phyloP scores from a whole-genome alignment of 805 yeast species.

The Sugiyamaella marilandica region DNA sequence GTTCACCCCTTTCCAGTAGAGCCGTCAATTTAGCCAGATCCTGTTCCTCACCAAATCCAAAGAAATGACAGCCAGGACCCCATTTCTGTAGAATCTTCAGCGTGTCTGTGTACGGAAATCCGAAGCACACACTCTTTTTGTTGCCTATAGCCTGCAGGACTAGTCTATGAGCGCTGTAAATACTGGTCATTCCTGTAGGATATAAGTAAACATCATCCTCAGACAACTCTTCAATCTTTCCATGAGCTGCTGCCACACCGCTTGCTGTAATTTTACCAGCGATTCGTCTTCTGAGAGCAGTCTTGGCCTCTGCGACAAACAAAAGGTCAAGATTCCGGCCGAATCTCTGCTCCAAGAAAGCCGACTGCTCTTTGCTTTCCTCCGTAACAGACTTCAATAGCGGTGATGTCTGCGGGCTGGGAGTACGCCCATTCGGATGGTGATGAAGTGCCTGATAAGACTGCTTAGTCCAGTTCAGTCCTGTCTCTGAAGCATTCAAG shows the following conservation, averaged over 20 bases:
- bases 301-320: conserved; percentile 70
- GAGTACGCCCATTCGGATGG: background rate
- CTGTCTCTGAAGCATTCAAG: conserved; percentile 49
- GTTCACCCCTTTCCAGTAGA: conserved; percentile 56
- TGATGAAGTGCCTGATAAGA: conserved; percentile 12
- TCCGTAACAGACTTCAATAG: background rate
- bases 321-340: conserved; percentile 83
- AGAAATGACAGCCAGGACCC: conserved; percentile 86
- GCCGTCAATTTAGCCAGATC: conserved; percentile 58
- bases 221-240: conserved; percentile 22
- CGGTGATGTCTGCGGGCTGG: background rate
- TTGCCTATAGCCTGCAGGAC: conserved; percentile 25
- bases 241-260: conserved; percentile 27
- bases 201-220: conserved; percentile 70
- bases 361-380: conserved; percentile 44
- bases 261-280: conserved; percentile 50
- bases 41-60: conserved; percentile 75
- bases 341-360: conserved; percentile 80
- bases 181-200: conserved; percentile 91
- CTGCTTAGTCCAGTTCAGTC: background rate
- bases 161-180: conserved; percentile 68
- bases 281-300: conserved; percentile 68
- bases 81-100: conserved; percentile 78
- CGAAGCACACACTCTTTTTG: conserved; percentile 80
- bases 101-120: conserved; percentile 95